A percentile compares a stretch with the other conserved stretches of the same genome.
Conservation (phyloP, 352 stramenopile genomes). For the Phytophthora fragariae region DNA sequence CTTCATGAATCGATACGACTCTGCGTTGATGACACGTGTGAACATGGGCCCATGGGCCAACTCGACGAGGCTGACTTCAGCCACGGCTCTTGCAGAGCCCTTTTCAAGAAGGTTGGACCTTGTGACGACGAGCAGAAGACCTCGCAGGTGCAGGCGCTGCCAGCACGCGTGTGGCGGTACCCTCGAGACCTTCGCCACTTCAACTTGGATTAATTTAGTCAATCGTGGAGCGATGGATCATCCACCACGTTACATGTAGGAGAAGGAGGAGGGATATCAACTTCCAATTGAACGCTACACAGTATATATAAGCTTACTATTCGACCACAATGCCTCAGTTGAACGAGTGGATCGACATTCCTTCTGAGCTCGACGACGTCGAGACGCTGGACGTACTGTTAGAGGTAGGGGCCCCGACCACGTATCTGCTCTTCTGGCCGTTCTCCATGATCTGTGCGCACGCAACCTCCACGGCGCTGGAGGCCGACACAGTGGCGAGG, state of each 20-base stretch:
- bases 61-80: too few relatives aligned
- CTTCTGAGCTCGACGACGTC: slow-evolving; percentile 30
- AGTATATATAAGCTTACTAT: neutral
- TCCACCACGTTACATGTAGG: too few relatives aligned
- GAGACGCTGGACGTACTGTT: slow-evolving; percentile 25
- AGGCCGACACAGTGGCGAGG: slow-evolving; percentile 29
- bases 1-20: neutral
- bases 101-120: too few relatives aligned
- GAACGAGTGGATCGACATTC: slow-evolving; percentile 24
- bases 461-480: slow-evolving; percentile 29
- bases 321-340: neutral
- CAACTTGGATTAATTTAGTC: slow-evolving; percentile 2
- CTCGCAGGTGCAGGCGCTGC: neutral
- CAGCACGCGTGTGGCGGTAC: neutral
- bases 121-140: neutral
- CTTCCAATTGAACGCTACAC: neutral
- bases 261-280: neutral
- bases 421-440: slow-evolving; percentile 22
- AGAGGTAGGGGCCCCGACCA: slow-evolving; percentile 6
- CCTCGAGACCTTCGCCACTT: neutral
- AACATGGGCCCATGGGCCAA: too few relatives aligned
- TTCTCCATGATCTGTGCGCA: slow-evolving; percentile 28
- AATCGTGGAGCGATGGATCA: too few relatives aligned
- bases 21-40: too few relatives aligned
- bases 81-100: too few relatives aligned